These are phyloP conservation scores for Trichoderma koningiopsis DNA, from an alignment of 2,329 filamentous ascomycete species.

Conservation along the genomic window DNA sequence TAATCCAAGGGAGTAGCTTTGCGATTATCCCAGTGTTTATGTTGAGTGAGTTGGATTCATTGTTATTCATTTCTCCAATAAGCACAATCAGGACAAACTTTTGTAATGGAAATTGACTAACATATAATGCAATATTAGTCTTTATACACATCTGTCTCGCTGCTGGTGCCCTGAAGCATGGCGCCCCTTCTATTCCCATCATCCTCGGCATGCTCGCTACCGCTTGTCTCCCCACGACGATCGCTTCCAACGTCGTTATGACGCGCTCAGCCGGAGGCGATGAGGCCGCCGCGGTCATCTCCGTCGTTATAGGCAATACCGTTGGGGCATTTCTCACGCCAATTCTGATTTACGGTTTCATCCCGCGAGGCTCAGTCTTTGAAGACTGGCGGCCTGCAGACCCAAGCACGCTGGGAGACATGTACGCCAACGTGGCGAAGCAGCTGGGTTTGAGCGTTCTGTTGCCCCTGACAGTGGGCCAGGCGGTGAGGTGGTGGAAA, in stretches of 20 bases:
- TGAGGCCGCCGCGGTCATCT: conserved; percentile 65
- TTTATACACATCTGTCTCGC: conserved; percentile 52
- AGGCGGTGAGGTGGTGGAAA: conserved; percentile 56
- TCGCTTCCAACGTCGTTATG: conserved; percentile 75
- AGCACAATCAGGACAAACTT: background rate
- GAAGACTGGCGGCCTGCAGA: conserved; percentile 57
- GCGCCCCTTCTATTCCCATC: conserved; percentile 64
- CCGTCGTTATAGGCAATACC: conserved; percentile 71
- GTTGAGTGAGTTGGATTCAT: conserved; percentile 46
- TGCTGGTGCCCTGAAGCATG: conserved; percentile 50
- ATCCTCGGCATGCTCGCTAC: conserved; percentile 68
- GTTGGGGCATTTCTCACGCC: conserved; percentile 69
- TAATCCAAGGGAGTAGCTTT: conserved; percentile 69
- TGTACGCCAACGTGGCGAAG: conserved; percentile 68
- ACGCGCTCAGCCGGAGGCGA: conserved; percentile 69
- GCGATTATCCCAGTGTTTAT: conserved; percentile 65
- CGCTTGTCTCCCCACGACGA: conserved; percentile 71
- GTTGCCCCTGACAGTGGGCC: conserved; percentile 64
- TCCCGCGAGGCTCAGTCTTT: conserved; percentile 56
- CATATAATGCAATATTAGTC: conserved; percentile 33
- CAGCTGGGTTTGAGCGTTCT: conserved; percentile 69
- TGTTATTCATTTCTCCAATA: too few relatives aligned
- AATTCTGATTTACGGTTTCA: conserved; percentile 63
- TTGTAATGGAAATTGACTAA: background rate
- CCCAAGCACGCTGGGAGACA: conserved; percentile 55